These are phyloP conservation scores for Hypocrella siamensis DNA, from an alignment of 2,329 filamentous ascomycete genomes.

Conservation along the genomic window DNA sequence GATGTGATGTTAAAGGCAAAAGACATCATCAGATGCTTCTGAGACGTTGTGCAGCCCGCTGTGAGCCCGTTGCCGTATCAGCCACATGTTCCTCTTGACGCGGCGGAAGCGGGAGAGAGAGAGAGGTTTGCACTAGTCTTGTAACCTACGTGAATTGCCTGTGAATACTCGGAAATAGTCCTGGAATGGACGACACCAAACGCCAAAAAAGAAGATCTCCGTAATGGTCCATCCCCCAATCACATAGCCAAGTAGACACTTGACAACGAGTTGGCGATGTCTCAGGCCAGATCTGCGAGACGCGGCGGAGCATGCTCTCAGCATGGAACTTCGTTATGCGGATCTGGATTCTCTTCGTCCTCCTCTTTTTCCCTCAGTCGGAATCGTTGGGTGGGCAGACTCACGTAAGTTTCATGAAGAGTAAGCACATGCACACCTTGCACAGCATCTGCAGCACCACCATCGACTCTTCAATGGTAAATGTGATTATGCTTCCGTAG, in stretches of 20 bases:
- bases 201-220: slow-evolving; percentile 2
- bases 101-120: no score
- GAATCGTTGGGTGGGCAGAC: background rate
- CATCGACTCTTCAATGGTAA: slow-evolving; percentile 3
- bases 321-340: no score
- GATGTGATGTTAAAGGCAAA: slow-evolving; percentile 2
- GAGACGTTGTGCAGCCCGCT: slow-evolving; percentile 3
- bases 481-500: slow-evolving; percentile 3
- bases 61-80: background rate
- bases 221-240: slow-evolving; percentile 1
- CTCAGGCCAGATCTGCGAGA: slow-evolving; percentile 2
- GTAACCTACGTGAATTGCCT: slow-evolving; percentile 1
- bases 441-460: slow-evolving; percentile 3
- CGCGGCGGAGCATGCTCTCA: no score
- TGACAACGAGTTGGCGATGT: slow-evolving; percentile 1
- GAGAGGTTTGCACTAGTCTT: no score
- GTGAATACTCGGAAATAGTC: slow-evolving; percentile 3
- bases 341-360: no score
- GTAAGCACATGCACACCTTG: slow-evolving; percentile 4
- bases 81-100: no score
- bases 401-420: slow-evolving; percentile 3
- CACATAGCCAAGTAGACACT: slow-evolving; percentile 1
- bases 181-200: slow-evolving; percentile 3
- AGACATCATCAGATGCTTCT: slow-evolving; percentile 2
- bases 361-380: background rate